Base-by-base conservation (phyloP, 2,329 filamentous ascomycete genomes). In the Aspergillus latus region DNA sequence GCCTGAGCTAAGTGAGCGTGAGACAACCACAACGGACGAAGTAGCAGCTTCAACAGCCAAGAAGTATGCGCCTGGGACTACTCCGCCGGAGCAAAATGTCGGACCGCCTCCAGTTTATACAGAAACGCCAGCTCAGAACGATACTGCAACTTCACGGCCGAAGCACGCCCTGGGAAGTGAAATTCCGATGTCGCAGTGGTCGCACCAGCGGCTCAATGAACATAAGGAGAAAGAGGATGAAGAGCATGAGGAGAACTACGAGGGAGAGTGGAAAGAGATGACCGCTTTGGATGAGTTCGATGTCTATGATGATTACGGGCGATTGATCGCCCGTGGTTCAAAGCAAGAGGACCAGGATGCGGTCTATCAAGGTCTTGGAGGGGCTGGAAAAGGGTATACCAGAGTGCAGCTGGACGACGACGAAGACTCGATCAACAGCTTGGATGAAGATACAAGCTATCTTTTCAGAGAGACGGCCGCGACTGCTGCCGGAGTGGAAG, bases 401-500 rank as follows among this genome's bases (percentile, higher is more conserved):
- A 84, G 92, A 48, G 91, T 99, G n/a, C 84, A 95, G 60, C 83
- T 96, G 66, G 94, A 99, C 66, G 94, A 99, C 62, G 94, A 99
- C 73, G 92, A 88, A 11, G 86, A 96, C 71, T 97, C 92, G 29
- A 89, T 89, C 48, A 99, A 92, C 3, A 97, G 93, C 76, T 86
- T 99, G 86, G 94, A 99, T 70, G 94, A 99, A 56, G 93, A 97
- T 67, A 99, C 94, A 0, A 87, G 92, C 54, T 99, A 99, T 71
- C 82, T 99, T 2, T 99, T 99, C 79, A 93, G 90, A 63, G 87
- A 91, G 58, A 75, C 81, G 11, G 81, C 80, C 52, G 81, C 78
- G 44, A 88, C 83, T 82, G 87, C 86, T 2, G 82, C 83, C 8
- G 78, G 83, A 4, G 66, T 79, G 37, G 84, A 87, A 49, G 89